phyloP scores from a whole-genome alignment of 2,329 filamentous ascomycete species.

The Penicillium sp. region DNA sequence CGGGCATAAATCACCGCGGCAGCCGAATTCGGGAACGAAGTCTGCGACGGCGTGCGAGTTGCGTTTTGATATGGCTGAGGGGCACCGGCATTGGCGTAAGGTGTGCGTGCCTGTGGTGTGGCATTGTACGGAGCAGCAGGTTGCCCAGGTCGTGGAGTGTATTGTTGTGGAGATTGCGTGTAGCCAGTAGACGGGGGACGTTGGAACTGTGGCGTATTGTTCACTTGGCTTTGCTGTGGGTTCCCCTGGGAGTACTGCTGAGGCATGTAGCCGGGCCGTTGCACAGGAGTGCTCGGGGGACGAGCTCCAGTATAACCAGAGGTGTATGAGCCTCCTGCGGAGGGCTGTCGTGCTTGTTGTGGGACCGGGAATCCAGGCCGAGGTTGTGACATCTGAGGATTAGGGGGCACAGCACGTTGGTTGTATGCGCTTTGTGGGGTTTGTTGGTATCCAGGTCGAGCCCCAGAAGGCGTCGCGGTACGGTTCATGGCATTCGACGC shows the following conservation, averaged over 20 bases:
- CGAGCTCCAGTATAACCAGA: slow-evolving; percentile 41
- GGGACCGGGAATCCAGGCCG: slow-evolving; percentile 40
- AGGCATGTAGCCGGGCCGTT: slow-evolving; percentile 45
- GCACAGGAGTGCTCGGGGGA: slow-evolving; percentile 44
- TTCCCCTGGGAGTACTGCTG: slow-evolving; percentile 44
- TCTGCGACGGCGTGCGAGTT: slow-evolving; percentile 40
- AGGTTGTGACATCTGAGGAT: slow-evolving; percentile 36
- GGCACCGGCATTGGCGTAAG: slow-evolving; percentile 43
- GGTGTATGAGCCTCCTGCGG: slow-evolving; percentile 41
- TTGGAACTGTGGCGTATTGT: slow-evolving; percentile 49
- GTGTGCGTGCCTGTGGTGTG: slow-evolving; percentile 43
- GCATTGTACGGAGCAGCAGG: slow-evolving; percentile 37
- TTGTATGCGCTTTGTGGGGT: slow-evolving; percentile 40
- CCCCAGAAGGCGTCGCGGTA: slow-evolving; percentile 42
- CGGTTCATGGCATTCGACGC: slow-evolving; percentile 40
- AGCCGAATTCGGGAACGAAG: slow-evolving; percentile 43
- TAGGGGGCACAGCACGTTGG: slow-evolving; percentile 42
- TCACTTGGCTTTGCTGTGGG: slow-evolving; percentile 43
- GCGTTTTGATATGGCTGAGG: slow-evolving; percentile 37
- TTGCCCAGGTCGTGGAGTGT: slow-evolving; percentile 45
- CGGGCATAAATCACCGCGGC: slow-evolving; percentile 46
- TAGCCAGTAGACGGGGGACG: slow-evolving; percentile 48
- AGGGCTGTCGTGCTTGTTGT: slow-evolving; percentile 42
- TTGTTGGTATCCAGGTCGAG: slow-evolving; percentile 41
- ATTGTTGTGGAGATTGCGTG: slow-evolving; percentile 43